Base-by-base conservation (phyloP, 2,329 filamentous ascomycete species). In the Fusarium veterinarium region DNA sequence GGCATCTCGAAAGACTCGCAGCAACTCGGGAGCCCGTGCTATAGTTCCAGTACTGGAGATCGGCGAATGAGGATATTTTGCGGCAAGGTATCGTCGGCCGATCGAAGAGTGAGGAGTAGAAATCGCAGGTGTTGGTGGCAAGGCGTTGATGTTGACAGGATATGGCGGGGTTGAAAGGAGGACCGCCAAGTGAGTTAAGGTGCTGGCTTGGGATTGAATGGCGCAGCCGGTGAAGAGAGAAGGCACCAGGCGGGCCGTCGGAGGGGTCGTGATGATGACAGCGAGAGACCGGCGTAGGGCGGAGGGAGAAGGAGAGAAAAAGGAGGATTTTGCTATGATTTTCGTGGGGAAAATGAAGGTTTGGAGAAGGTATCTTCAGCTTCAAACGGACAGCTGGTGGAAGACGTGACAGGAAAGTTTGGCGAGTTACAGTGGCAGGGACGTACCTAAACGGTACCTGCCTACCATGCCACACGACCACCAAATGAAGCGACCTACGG, bases 1-100 rank as follows among this genome's bases (percentile, higher is more conserved):
- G 81, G 81, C 81, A 82, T 82, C 76, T 81, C 76, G 80, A 75
- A 74, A 71, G 76, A 66, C 68, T 75, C 68, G 64, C 65, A 72
- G 72, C 75, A 74, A 72, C 67, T 66, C 62, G 62, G 61, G 71
- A 72, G 70, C 74, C 77, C 56, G 70, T 69, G 56, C 41, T 58
- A 69, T 55, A 64, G 62, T 72, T 59, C 64, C 68, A 68, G 57
- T 66, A 58, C 73, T 60, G 73, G 63, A 68, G 53, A 64, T 67
- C 58, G 76, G 69, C 49, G 53, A 58, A 51, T 61, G 66, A 56
- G 28, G 62, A 30, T 51, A 65, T 59, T 63, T 62, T 51, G 30
- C 51, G 62, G 62, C 49, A 55, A 53, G 59, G 35, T 44, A 57
- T 71, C 59, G 71, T 72, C 64, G 69, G 64, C 67, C 73, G 76